Percentiles rank a stretch among this genome's conserved stretches.
These are phyloP conservation scores for Hypoxylon crocopeplum DNA, from an alignment of 495 filamentous ascomycete species.

Conservation along the genomic window DNA sequence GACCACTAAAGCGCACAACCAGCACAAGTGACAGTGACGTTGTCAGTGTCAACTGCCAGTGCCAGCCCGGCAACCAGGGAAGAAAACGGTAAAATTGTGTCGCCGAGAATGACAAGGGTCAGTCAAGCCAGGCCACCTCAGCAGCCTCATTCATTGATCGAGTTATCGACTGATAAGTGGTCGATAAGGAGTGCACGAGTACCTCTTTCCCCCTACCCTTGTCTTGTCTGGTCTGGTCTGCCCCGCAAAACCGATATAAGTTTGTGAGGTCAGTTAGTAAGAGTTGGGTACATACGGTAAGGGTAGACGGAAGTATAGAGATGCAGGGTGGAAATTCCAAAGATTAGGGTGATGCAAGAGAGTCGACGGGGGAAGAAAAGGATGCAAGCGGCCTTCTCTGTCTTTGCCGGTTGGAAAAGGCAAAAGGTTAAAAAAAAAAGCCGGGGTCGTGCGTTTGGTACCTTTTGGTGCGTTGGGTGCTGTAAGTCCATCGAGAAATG, in stretches of 20 bases:
- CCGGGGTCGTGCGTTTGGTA: constrained; percentile 5
- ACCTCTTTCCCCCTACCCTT: constrained; percentile 20
- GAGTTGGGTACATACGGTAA: not conserved
- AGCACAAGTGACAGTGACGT: too few species aligned
- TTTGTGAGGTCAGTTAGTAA: not conserved
- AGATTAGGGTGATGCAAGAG: not conserved
- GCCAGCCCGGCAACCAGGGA: too few species aligned
- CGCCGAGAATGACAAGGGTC: constrained; percentile 39
- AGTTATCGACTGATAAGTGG: constrained; percentile 19
- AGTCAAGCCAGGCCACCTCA: constrained; percentile 40
- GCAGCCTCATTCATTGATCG: constrained; percentile 36
- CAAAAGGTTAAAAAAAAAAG: constrained; percentile 5
- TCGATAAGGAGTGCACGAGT: constrained; percentile 16
- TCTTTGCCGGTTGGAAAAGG: constrained; percentile 7
- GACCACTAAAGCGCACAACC: constrained; percentile 16
- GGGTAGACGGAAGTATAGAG: not conserved
- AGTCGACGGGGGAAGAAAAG: not conserved
- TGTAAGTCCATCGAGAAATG: constrained; percentile 24
- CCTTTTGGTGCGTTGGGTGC: constrained; percentile 8
- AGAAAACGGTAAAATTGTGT: constrained; percentile 41
- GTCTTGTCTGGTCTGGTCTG: too few species aligned
- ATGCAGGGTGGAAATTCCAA: not conserved
- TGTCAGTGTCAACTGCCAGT: not conserved
- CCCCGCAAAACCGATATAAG: constrained; percentile 22
- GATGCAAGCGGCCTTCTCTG: not conserved